Conservation (phyloP, 208 protist species). For the Endotrypanum monterogeii region DNA sequence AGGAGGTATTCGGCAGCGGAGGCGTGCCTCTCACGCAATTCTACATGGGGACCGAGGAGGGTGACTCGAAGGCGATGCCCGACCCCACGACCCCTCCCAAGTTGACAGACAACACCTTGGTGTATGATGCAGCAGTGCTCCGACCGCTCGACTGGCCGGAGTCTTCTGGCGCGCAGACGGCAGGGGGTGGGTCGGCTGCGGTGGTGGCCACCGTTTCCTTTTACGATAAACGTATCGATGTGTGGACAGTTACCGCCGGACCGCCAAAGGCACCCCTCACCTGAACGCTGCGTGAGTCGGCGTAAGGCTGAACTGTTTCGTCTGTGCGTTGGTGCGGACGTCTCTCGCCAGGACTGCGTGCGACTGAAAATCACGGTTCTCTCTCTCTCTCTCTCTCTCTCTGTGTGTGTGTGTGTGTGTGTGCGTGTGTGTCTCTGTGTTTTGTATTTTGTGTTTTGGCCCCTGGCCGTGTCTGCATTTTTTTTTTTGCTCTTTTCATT, state of each 20-base stretch:
- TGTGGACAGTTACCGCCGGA: conserved; percentile 45
- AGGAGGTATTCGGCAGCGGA: conserved; percentile 41
- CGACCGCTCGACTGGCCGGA: neutral
- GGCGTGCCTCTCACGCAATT: conserved; percentile 25
- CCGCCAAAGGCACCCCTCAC: neutral
- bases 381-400: no score
- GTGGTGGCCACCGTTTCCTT: conserved; percentile 74
- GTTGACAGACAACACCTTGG: conserved; percentile 45
- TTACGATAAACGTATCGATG: conserved; percentile 70
- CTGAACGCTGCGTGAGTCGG: neutral
- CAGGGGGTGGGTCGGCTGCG: neutral
- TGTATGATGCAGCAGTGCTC: conserved; percentile 79
- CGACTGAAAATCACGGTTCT: no score
- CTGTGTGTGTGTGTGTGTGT: no score
- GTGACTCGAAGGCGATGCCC: conserved; percentile 4
- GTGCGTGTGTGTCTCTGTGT: no score
- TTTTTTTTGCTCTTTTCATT: no score
- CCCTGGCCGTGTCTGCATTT: no score
- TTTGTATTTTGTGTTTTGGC: no score
- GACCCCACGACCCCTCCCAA: neutral
- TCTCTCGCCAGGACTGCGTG: no score
- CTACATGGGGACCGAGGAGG: conserved; percentile 9
- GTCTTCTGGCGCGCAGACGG: neutral
- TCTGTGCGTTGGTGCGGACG: neutral
- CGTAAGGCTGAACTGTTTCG: neutral